phyloP scores from a whole-genome alignment of 2,329 filamentous ascomycete genomes.

The Xylogone sp. region DNA sequence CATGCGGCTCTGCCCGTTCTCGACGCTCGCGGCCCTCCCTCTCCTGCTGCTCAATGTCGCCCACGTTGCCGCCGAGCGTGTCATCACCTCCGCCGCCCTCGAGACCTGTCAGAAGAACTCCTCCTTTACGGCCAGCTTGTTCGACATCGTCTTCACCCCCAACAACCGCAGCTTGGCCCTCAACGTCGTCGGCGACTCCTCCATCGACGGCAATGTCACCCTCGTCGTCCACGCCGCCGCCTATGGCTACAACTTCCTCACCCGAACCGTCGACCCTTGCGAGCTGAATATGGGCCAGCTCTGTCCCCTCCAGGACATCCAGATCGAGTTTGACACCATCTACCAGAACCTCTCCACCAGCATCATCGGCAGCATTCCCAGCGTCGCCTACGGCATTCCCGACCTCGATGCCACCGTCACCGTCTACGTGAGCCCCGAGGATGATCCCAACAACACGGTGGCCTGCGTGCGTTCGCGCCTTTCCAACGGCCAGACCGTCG shows the following conservation, averaged over 20 bases:
- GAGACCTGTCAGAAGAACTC: constrained; percentile 78
- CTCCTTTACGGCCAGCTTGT: constrained; percentile 77
- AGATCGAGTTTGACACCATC: constrained; percentile 51
- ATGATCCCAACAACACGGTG: constrained; percentile 52
- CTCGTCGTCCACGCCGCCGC: constrained; percentile 72
- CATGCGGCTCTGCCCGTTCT: constrained; percentile 7
- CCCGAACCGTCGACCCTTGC: constrained; percentile 69
- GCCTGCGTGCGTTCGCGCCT: constrained; percentile 82
- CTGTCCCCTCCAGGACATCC: constrained; percentile 82
- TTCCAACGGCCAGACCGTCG: constrained; percentile 86
- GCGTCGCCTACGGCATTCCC: constrained; percentile 79
- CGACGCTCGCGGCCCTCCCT: not conserved
- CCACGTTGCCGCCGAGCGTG: not conserved
- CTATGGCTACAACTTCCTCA: constrained; percentile 72
- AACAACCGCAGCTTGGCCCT: constrained; percentile 66
- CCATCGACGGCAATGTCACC: constrained; percentile 72
- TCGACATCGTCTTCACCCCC: constrained; percentile 75
- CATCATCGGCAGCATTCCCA: constrained; percentile 40
- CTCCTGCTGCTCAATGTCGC: not conserved
- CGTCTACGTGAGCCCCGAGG: constrained; percentile 70
- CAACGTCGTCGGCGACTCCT: constrained; percentile 75
- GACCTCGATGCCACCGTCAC: constrained; percentile 81
- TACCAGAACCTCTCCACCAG: constrained; percentile 43
- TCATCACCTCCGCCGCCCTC: constrained; percentile 70
- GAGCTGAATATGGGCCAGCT: constrained; percentile 57